These are phyloP conservation scores for Tetrahymena borealis DNA, from an alignment of 73 alveolate genomes.

Conservation along the genomic window DNA sequence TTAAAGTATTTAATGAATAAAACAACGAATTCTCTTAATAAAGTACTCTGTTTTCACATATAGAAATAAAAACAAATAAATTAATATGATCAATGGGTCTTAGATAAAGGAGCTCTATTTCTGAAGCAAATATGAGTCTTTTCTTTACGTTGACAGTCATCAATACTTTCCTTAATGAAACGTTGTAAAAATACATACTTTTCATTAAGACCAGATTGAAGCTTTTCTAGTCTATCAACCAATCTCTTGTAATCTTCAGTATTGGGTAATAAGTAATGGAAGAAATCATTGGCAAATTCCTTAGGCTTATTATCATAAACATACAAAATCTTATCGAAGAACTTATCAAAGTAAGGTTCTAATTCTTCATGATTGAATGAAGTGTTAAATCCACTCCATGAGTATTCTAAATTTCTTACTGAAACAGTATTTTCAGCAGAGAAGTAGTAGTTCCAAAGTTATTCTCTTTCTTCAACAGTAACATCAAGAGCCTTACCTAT, in stretches of 20 bases:
- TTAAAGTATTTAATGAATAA: no score
- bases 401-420: constrained; percentile 8
- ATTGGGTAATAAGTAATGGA: constrained; percentile 9
- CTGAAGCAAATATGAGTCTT: neutral
- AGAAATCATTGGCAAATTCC: constrained; percentile 25
- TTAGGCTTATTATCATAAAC: constrained; percentile 5
- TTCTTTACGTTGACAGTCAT: neutral
- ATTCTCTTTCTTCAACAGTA: constrained; percentile 19
- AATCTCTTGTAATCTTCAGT: constrained; percentile 35
- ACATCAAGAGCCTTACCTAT: constrained; percentile 4
- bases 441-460: constrained; percentile 10
- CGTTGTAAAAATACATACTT: neutral
- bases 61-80: no score
- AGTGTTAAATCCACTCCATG: constrained; percentile 38
- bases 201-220: neutral
- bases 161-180: neutral
- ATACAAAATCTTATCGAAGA: constrained; percentile 12
- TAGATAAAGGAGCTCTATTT: neutral
- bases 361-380: neutral
- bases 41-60: no score
- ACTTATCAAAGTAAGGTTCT: constrained; percentile 21
- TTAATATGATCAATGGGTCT: neutral
- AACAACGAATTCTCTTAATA: no score
- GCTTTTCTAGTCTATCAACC: neutral
- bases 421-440: constrained; percentile 27